Conservation (phyloP, 148 eudicot genomes). For the Diospyros lotus region DNA sequence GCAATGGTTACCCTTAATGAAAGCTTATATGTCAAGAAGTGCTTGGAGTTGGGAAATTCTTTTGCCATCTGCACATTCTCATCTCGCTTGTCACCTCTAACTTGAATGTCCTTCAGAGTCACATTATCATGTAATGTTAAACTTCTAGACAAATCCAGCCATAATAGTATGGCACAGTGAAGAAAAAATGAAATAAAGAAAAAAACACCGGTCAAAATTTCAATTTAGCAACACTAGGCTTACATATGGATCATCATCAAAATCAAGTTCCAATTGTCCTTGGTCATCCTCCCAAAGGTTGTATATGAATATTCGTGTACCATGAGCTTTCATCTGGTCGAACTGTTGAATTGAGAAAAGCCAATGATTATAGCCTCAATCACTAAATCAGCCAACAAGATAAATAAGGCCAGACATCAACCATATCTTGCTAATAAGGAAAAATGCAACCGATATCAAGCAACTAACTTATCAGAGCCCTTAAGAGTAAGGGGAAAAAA, state of each 20-base stretch:
- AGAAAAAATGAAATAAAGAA: background rate
- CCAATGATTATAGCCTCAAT: background rate
- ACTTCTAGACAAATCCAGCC: background rate
- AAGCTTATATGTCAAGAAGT: conserved; percentile 81
- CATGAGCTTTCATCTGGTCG: conserved; percentile 62
- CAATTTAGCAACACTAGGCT: conserved; percentile 7
- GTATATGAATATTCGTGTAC: conserved; percentile 82
- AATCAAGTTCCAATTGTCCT: conserved; percentile 77
- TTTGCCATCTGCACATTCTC: conserved; percentile 79
- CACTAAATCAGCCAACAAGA: background rate
- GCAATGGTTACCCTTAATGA: conserved; percentile 69
- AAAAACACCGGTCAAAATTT: conserved; percentile 5
- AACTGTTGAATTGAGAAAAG: conserved; percentile 39
- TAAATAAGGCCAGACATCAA: background rate
- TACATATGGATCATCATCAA: conserved; percentile 76
- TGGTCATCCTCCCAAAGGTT: conserved; percentile 98
- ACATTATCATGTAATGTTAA: background rate
- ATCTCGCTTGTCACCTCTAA: conserved; percentile 83
- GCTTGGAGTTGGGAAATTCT: conserved; percentile 65
- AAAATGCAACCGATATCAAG: background rate
- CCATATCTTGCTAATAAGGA: background rate
- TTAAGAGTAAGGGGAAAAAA: background rate
- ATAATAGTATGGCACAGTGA: background rate
- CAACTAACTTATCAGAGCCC: background rate
- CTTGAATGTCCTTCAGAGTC: conserved; percentile 75